A percentile compares a stretch with the other conserved stretches of the same genome.
Evolutionary conservation across 768 basidiomycete species (phyloP).

Genomic region (Cytidiella melzeri): DNA sequence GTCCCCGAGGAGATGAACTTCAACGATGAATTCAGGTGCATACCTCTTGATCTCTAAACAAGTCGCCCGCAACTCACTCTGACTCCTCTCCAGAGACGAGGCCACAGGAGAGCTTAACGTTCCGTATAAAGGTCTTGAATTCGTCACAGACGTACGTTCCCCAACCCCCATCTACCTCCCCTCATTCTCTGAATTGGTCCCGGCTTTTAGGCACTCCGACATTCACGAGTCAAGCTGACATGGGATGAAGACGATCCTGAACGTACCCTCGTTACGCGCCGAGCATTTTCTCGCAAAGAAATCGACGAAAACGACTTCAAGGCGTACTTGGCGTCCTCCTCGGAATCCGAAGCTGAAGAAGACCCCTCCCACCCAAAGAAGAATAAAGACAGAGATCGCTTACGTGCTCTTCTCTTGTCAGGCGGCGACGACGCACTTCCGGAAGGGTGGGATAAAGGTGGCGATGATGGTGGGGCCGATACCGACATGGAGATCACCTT

Average conservation of each 20-base stretch:
- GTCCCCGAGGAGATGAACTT: conserved; percentile 89
- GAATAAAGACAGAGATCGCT: conserved; percentile 52
- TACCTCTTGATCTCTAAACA: neutral
- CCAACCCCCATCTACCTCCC: conserved; percentile 11
- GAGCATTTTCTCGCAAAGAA: conserved; percentile 72
- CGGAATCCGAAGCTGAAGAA: conserved; percentile 56
- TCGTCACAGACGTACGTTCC: conserved; percentile 89
- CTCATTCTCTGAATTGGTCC: neutral
- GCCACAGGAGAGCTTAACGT: conserved; percentile 58
- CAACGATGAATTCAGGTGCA: conserved; percentile 66
- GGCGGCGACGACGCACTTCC: conserved; percentile 63
- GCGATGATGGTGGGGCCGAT: conserved; percentile 30
- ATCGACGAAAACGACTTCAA: conserved; percentile 90
- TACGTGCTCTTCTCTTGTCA: conserved; percentile 72
- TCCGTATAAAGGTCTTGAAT: conserved; percentile 75
- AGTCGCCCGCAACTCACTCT: neutral
- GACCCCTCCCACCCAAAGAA: conserved; percentile 44
- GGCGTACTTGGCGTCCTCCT: conserved; percentile 37
- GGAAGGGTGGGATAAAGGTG: conserved; percentile 72
- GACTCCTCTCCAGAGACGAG: conserved; percentile 63
- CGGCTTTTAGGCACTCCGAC: conserved; percentile 73
- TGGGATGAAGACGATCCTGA: conserved; percentile 98
- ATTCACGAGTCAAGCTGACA: conserved; percentile 95
- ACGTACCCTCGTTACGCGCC: conserved; percentile 72
- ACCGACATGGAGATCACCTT: conserved; percentile 93